Evolutionary conservation across 352 stramenopile genomes (phyloP), one percentile per base, ranked within the genome.

Genomic region (Pythium aquatile): DNA sequence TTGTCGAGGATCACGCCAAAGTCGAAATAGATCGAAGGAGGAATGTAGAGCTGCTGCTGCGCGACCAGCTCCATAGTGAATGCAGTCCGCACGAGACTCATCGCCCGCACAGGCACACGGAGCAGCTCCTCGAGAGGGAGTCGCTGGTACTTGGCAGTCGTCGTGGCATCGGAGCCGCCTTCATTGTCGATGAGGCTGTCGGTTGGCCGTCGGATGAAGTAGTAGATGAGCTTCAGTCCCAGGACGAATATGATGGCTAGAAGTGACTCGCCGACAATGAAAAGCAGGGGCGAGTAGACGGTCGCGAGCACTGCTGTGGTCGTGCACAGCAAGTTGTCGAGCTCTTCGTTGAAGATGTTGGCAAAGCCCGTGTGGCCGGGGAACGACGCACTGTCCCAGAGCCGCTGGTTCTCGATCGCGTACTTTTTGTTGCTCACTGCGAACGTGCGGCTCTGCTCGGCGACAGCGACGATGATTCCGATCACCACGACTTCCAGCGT

Each of bases 61-160:
- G 70, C 56, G 13, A 65, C 61, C 4, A 82, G 30, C 65, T 81
- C 70, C 30, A 88, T 59, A 16, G 72, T 48, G n/a, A 85, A 74
- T 8, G 61, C 51, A 29, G 46, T 74, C 46, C 55, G 62, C 54
- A 88, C 73, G 44, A 88, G 60, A 33, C 76, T 78, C 39, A 75
- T 76, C 10, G 79, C 79, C 17, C 81, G 77, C 49, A 85, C 73
- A 14, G 81, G 78, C 9, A 66, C 72, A 11, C 72, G 63, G 3
- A 85, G 46, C n/a, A 88, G 37, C 32, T 85, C 69, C 62, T 88
- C 79, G 30, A 88, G 65, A 14, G 75, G 74, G 26, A 90, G 52
- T 24, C 74, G 77, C 53, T 70, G 58, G 47, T 90, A 88, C 5
- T 29, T 42, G 13, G 8, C 16, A 1, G 17, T 30, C 13, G 54